Evolutionary conservation across 2,329 filamentous ascomycete genomes (phyloP), one percentile per base, ranked within the genome.

Genomic region (Plectosphaerella sp.): DNA sequence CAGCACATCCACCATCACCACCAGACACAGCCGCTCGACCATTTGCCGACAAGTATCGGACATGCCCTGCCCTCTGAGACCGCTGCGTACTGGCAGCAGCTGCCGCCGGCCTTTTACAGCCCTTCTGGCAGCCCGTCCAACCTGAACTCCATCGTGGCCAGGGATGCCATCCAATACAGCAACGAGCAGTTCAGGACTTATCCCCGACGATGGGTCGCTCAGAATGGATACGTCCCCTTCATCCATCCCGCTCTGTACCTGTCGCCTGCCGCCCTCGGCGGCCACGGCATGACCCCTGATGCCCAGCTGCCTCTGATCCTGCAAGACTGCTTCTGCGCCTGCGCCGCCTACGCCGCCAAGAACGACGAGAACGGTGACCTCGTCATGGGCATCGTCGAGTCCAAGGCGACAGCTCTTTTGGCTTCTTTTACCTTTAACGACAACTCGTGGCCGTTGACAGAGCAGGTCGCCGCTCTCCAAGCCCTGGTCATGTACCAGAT

Each of bases 201-300:
- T 58, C 57, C 65, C 4, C 37, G 42, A 4, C 51, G 62, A 18
- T 67, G 65, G 64, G 50, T 63, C 15, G 35, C 51, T 45, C 54
- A 54, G 18, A 54, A 58, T 41, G 58, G 55, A 15, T 60, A 61
- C 24, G 60, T 58, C 41, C 61, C 61, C 2, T 60, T 68, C 15
- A 62, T 67, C 42, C 65, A 68, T 47, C 45, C 54, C 3, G 51
- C 54, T 2, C 58, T 68, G 2, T 67, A 65, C 41, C 45, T 56
- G 14, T 28, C 36, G 1, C 41, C 41, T 12, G 47, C 55, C 22
- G 50, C 51, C 36, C 51, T 49, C 8, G 49, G 47, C 48, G 53
- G 56, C 35, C 15, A 15, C 18, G n/a, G 16, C 41, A 43, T 43
- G n/a, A 54, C 50, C 2, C 28, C 28, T 3, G 56, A 59, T 4